A percentile compares a stretch with the other conserved stretches of the same genome.
phyloP scores from a whole-genome alignment of 2,329 filamentous ascomycete genomes.

The Fusarium nanum region DNA sequence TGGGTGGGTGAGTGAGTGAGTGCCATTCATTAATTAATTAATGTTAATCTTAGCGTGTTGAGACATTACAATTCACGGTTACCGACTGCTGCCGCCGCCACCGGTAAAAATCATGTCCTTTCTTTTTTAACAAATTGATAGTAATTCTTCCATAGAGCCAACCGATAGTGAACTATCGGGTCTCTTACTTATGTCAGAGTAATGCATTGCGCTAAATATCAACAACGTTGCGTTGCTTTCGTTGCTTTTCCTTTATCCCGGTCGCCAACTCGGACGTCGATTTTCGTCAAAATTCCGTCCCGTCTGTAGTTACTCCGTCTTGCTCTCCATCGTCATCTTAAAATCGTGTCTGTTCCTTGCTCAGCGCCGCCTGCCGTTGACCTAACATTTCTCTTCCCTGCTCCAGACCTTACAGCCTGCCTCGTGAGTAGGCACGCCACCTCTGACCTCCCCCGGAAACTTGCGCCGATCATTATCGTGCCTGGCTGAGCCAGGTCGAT shows the following conservation, averaged over 20 bases:
- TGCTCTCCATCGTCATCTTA: conserved; percentile 39
- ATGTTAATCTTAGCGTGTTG: conserved; percentile 15
- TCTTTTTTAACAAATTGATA: conserved; percentile 27
- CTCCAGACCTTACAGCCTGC: conserved; percentile 31
- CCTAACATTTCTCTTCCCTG: conserved; percentile 26
- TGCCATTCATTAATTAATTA: background rate
- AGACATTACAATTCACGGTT: background rate
- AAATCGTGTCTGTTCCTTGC: conserved; percentile 30
- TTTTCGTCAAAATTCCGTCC: conserved; percentile 25
- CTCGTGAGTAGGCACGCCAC: conserved; percentile 42
- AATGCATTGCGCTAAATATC: conserved; percentile 6
- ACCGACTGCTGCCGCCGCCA: conserved; percentile 1
- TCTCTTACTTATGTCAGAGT: conserved; percentile 8
- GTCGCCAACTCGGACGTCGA: conserved; percentile 15
- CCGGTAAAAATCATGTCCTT: conserved; percentile 24
- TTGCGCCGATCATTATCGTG: conserved; percentile 47
- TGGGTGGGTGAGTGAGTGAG: background rate
- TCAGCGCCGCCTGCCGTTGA: conserved; percentile 23
- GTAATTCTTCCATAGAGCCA: conserved; percentile 4
- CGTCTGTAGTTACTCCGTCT: conserved; percentile 26
- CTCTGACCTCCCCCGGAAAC: conserved; percentile 41
- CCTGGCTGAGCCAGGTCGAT: conserved; percentile 42
- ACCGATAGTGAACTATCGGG: conserved; percentile 13
- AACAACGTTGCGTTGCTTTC: background rate
- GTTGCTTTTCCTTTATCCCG: conserved; percentile 33